Percentiles rank a stretch among this genome's conserved stretches.
These are phyloP conservation scores for Stylosanthes scabra DNA, from an alignment of 331 rosid species.

Conservation along the genomic window DNA sequence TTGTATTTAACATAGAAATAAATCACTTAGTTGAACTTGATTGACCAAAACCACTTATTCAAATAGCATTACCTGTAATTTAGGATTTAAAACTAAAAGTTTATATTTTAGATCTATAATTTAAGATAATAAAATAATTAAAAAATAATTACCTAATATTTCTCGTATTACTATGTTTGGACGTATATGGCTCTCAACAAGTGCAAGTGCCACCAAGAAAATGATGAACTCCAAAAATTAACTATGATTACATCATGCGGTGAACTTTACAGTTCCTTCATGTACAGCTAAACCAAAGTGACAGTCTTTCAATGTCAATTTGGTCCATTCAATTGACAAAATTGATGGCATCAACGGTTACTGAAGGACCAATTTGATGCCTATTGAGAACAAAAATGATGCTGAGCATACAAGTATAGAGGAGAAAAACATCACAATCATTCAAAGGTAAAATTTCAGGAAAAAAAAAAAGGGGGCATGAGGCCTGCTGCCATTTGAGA, in stretches of 20 bases:
- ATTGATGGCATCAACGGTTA: slow-evolving; percentile 4
- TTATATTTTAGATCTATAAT: too few species aligned
- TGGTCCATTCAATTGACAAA: not conserved
- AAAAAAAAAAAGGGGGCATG: not conserved
- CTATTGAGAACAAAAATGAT: not conserved
- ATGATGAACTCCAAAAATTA: not conserved
- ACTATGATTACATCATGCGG: not conserved
- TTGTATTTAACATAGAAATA: too few species aligned
- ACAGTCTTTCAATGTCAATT: slow-evolving; percentile 5
- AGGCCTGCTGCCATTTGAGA: not conserved
- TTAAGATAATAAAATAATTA: too few species aligned
- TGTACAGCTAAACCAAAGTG: not conserved
- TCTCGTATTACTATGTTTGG: too few species aligned
- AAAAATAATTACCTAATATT: too few species aligned
- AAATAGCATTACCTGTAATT: too few species aligned
- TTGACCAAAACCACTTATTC: too few species aligned
- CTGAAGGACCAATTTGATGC: not conserved
- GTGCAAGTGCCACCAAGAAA: too few species aligned
- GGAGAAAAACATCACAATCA: not conserved
- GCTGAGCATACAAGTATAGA: not conserved
- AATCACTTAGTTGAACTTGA: too few species aligned
- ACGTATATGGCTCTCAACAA: too few species aligned
- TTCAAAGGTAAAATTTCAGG: not conserved
- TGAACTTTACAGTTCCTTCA: not conserved
- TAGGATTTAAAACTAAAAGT: too few species aligned